phyloP scores from a whole-genome alignment of 2,329 filamentous ascomycete genomes.

The Cercospora berteroae region DNA sequence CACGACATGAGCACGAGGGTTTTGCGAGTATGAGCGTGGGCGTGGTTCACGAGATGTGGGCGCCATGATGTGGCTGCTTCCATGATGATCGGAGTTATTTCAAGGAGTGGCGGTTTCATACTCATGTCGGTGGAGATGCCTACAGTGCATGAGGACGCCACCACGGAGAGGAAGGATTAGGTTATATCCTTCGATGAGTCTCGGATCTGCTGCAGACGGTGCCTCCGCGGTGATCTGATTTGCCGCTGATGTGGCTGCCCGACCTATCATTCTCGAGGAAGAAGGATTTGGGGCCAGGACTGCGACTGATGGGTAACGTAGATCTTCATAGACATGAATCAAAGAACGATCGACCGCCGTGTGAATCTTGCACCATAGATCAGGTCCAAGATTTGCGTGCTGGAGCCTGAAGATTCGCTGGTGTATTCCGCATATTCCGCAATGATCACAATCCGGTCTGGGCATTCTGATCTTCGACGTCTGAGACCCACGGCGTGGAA shows the following conservation, averaged over 20 bases:
- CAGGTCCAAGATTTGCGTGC: not conserved
- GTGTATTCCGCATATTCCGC: not conserved
- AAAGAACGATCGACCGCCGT: not conserved
- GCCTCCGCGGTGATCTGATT: not conserved
- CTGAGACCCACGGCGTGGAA: not conserved
- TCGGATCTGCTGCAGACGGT: not conserved
- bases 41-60: not conserved
- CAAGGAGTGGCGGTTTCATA: not conserved
- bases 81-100: not conserved
- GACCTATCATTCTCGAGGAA: not conserved
- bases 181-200: not conserved
- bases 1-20: conserved; percentile 22
- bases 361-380: not conserved
- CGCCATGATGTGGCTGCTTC: conserved; percentile 4
- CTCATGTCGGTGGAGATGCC: not conserved
- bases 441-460: not conserved
- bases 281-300: not conserved
- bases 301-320: not conserved
- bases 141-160: not conserved
- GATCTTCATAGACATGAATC: not conserved
- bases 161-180: not conserved
- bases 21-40: not conserved
- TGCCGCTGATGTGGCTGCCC: not conserved
- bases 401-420: not conserved
- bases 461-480: not conserved